These are phyloP conservation scores for Raphanus raphanistrum DNA, from an alignment of 345 rosid genomes.

Conservation along the genomic window DNA sequence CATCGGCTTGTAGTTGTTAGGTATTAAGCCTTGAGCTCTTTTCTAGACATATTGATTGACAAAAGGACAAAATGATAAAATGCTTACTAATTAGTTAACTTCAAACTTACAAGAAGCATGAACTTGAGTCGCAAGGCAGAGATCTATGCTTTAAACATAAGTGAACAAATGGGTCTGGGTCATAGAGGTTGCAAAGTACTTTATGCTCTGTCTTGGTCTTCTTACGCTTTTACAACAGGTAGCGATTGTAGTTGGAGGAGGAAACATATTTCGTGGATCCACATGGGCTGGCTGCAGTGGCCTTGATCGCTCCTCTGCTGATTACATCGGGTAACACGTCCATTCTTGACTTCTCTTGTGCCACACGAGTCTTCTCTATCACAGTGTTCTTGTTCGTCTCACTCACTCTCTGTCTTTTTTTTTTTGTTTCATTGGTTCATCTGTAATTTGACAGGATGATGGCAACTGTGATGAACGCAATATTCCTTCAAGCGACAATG, in stretches of 20 bases:
- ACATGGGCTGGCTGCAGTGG: slow-evolving; percentile 94
- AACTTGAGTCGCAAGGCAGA: neutral
- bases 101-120: neutral
- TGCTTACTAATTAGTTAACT: neutral
- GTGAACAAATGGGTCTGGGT: neutral
- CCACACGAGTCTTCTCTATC: neutral
- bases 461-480: slow-evolving; percentile 45
- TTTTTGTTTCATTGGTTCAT: neutral
- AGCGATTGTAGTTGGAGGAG: slow-evolving; percentile 95
- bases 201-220: slow-evolving; percentile 4
- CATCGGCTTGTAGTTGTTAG: neutral
- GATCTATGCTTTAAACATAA: slow-evolving; percentile 7
- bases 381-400: neutral
- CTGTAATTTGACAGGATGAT: neutral
- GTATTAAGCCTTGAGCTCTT: neutral
- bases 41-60: slow-evolving; percentile 5
- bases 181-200: neutral
- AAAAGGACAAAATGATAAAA: neutral
- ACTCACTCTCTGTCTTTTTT: neutral
- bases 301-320: slow-evolving; percentile 98
- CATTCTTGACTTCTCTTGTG: neutral
- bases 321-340: slow-evolving; percentile 74
- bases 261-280: slow-evolving; percentile 90
- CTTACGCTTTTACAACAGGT: slow-evolving; percentile 48
- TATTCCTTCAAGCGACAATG: slow-evolving; percentile 94